Percentiles rank a stretch among this genome's conserved stretches.
phyloP scores from a whole-genome alignment of 2,329 filamentous ascomycete genomes.

The Sphaceloma murrayae region DNA sequence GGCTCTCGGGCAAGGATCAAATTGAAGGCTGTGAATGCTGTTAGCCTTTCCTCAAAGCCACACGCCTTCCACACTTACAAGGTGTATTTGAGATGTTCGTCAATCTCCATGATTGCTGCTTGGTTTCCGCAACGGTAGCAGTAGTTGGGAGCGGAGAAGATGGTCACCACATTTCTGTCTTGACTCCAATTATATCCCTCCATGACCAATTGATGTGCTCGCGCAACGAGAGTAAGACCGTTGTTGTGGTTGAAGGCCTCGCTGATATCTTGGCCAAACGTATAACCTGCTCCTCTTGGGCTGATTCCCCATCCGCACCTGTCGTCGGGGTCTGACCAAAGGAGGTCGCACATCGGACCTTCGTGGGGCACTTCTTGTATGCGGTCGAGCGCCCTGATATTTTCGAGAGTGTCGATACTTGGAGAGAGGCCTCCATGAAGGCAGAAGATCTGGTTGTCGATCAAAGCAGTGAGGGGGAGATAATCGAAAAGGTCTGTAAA shows the following conservation, averaged over 20 bases:
- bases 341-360: slow-evolving; percentile 66
- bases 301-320: slow-evolving; percentile 59
- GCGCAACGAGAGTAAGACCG: slow-evolving; percentile 84
- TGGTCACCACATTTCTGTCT: slow-evolving; percentile 94
- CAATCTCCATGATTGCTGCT: slow-evolving; percentile 99
- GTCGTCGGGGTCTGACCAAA: slow-evolving; percentile 65
- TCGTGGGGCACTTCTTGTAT: slow-evolving; percentile 70
- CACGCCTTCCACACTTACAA: slow-evolving; percentile 59
- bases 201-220: slow-evolving; percentile 98
- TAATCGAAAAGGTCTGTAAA: slow-evolving; percentile 73
- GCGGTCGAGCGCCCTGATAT: slow-evolving; percentile 63
- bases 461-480: slow-evolving; percentile 62
- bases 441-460: slow-evolving; percentile 65
- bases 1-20: slow-evolving; percentile 93
- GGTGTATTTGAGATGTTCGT: slow-evolving; percentile 98
- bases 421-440: slow-evolving; percentile 63
- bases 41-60: background rate
- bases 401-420: slow-evolving; percentile 64
- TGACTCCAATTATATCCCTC: slow-evolving; percentile 99
- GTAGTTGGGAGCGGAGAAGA: slow-evolving; percentile 68
- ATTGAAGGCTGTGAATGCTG: slow-evolving; percentile 74
- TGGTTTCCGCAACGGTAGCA: slow-evolving; percentile 99
- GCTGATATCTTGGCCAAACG: slow-evolving; percentile 68
- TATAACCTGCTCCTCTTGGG: slow-evolving; percentile 48
- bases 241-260: slow-evolving; percentile 99